Evolutionary conservation across 2,329 filamentous ascomycete species (phyloP), one percentile per base, ranked within the genome.

Genomic region (Rutstroemia sp.): DNA sequence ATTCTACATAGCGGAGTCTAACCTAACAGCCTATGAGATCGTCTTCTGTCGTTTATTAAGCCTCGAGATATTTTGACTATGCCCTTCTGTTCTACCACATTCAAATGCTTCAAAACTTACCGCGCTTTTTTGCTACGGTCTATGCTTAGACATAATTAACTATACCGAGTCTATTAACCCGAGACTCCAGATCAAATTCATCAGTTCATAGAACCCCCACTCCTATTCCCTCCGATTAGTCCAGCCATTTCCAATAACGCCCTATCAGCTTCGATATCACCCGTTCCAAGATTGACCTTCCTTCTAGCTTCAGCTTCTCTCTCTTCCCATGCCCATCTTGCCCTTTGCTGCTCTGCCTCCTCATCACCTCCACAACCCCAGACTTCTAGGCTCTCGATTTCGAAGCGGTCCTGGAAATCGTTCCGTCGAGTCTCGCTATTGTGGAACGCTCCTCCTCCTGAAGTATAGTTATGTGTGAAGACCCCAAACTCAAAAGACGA

Each of bases 161-260:
- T n/a, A 49, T 37, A 25, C 49, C 38, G 12, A 48, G 27, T 10
- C n/a, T 19, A 16, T n/a, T n/a, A 38, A 18, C 38, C 52, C 14
- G 18, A 37, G 57, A 55, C 57, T 47, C 58, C 49, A 37, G 42
- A 19, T 27, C 14, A 38, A 56, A 38, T 23, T 21, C 18, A 49
- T 54, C 51, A 73, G 60, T 66, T 75, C 80, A 88, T 85, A 58
- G 85, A 90, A 0, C 89, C 90, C 30, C 90, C 89, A 70, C 86
- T 90, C 62, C 85, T 78, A 65, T 83, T 82, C 4, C 71, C 76
- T 2, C 88, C 88, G 61, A 95, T 78, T 42, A 96, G 71, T 0
- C 91, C 91, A 0, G 91, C 91, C 82, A 95, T 88, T 70, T 91
- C 90, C 61, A 96, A 73, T 66, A 96, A 72, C 50, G 90, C 88